These are phyloP conservation scores for Arabidopsis suecica DNA, from an alignment of 345 rosid species.

Conservation along the genomic window DNA sequence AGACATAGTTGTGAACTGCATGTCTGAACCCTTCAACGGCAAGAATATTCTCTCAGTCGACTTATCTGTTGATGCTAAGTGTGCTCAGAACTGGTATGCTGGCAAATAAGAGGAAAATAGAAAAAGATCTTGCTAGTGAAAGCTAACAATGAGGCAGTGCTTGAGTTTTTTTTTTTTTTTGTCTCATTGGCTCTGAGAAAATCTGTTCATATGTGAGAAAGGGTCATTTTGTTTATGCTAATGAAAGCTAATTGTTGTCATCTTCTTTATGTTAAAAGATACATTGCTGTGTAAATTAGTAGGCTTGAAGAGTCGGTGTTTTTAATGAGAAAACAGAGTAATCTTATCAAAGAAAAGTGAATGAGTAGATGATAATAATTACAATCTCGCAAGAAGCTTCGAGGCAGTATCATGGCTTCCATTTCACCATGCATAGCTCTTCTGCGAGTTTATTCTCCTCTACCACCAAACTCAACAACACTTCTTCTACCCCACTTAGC, in stretches of 20 bases:
- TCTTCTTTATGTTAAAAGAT: not conserved
- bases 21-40: slow-evolving; percentile 85
- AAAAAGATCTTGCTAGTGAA: not conserved
- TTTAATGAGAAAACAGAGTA: slow-evolving; percentile 4
- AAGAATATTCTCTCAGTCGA: slow-evolving; percentile 77
- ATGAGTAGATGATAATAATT: slow-evolving; percentile 35
- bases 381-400: slow-evolving; percentile 5
- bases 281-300: slow-evolving; percentile 19
- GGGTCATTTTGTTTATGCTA: not conserved
- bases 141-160: slow-evolving; percentile 14
- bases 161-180: slow-evolving; percentile 6
- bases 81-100: slow-evolving; percentile 92
- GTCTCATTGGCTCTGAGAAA: not conserved
- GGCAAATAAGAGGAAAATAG: slow-evolving; percentile 58
- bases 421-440: slow-evolving; percentile 48
- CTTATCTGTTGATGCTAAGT: slow-evolving; percentile 85
- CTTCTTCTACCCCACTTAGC: slow-evolving; percentile 36
- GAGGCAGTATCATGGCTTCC: slow-evolving; percentile 52
- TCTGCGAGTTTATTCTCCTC: slow-evolving; percentile 34
- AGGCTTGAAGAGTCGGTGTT: slow-evolving; percentile 3
- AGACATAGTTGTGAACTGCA: slow-evolving; percentile 82
- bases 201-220: slow-evolving; percentile 22
- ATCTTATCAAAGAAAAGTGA: slow-evolving; percentile 27
- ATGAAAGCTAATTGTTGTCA: not conserved
- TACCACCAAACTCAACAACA: slow-evolving; percentile 46